Conservation (phyloP, 2,329 filamentous ascomycete genomes). For the Cercospora zeae-maydis region DNA sequence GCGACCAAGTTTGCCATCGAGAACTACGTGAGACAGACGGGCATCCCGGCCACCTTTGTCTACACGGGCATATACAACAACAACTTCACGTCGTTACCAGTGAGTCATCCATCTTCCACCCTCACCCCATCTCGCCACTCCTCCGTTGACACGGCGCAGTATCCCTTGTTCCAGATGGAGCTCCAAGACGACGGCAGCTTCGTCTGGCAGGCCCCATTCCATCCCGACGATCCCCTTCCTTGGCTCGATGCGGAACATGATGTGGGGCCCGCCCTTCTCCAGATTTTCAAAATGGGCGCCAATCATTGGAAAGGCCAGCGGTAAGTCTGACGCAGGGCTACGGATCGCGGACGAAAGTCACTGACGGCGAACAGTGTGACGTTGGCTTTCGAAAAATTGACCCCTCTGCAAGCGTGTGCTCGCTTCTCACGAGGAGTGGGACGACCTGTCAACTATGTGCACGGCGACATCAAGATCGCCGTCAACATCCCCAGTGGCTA, state of each 20-base stretch:
- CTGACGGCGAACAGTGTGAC: slow-evolving; percentile 60
- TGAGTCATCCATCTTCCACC: not conserved
- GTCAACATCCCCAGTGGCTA: slow-evolving; percentile 87
- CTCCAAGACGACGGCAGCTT: slow-evolving; percentile 80
- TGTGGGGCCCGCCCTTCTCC: slow-evolving; percentile 83
- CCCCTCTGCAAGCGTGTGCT: slow-evolving; percentile 75
- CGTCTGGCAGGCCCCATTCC: slow-evolving; percentile 89
- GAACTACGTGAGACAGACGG: slow-evolving; percentile 79
- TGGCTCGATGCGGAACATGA: slow-evolving; percentile 98
- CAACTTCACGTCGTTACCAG: slow-evolving; percentile 11
- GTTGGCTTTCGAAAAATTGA: slow-evolving; percentile 84
- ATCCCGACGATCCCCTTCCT: slow-evolving; percentile 80
- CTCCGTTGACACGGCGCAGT: slow-evolving; percentile 38
- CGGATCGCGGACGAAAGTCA: not conserved
- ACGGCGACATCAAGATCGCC: slow-evolving; percentile 74
- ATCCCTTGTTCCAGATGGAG: slow-evolving; percentile 95
- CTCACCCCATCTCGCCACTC: not conserved
- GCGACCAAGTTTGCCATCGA: slow-evolving; percentile 88
- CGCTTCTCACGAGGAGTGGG: slow-evolving; percentile 76
- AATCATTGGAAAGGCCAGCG: slow-evolving; percentile 74
- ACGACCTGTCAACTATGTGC: slow-evolving; percentile 72
- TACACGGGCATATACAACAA: slow-evolving; percentile 99
- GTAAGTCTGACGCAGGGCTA: slow-evolving; percentile 44
- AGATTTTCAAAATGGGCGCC: slow-evolving; percentile 91
- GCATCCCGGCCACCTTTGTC: slow-evolving; percentile 83